A percentile compares a stretch with the other conserved stretches of the same genome.
Conservation (phyloP, 768 basidiomycete species). For the Trametopsis cervina region DNA sequence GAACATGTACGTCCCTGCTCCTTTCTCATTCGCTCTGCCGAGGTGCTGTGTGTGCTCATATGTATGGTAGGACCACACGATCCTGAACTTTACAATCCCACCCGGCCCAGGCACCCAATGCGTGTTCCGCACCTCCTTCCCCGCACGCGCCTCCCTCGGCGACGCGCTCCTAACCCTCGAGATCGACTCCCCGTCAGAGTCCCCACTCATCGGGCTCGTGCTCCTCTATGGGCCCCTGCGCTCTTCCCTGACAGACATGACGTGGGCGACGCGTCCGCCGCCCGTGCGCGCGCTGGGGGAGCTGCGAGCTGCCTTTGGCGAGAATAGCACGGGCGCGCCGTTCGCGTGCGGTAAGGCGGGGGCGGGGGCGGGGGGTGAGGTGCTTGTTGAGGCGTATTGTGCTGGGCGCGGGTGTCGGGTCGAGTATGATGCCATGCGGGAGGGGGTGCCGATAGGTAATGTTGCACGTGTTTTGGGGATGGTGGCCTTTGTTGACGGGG, state of each 20-base stretch:
- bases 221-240: constrained; percentile 1
- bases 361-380: neutral
- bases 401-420: constrained; percentile 8
- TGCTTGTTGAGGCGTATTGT: constrained; percentile 9
- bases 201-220: neutral
- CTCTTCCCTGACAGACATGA: neutral
- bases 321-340: constrained; percentile 1
- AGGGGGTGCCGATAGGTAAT: too few relatives aligned
- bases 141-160: constrained; percentile 5
- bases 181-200: constrained; percentile 3
- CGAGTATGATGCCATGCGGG: too few relatives aligned
- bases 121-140: constrained; percentile 7
- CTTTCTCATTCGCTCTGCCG: neutral
- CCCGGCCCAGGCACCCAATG: neutral
- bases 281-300: neutral
- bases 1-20: constrained; percentile 5
- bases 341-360: too few relatives aligned
- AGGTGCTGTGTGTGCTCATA: neutral
- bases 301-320: constrained; percentile 8
- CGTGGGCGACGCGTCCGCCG: constrained; percentile 9
- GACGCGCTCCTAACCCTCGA: constrained; percentile 13
- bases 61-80: constrained; percentile 6
- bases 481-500: too few relatives aligned
- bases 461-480: too few relatives aligned
- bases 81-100: constrained; percentile 7